Evolutionary conservation across 129 eudicot genomes (phyloP), one percentile per base, ranked within the genome.

Genomic region (Dittrichia graveolens): DNA sequence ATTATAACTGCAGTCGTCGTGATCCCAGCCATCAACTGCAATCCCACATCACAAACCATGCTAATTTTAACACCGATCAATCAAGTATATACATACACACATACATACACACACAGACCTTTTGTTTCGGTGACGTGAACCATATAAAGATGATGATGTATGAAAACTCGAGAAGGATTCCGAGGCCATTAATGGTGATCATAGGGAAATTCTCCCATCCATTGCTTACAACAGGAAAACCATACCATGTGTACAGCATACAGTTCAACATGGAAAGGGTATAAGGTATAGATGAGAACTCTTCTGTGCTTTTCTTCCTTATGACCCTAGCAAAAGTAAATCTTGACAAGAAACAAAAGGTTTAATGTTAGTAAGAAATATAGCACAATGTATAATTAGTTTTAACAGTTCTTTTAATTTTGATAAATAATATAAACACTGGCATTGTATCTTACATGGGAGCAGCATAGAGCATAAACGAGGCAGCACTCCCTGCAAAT

Each of bases 201-300:
- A 92, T 70, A 0, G 89, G 83, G 62, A 92, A 81, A 70, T 92
- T 87, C 75, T 92, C 95, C 98, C 95, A 92, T 54, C 50, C 12
- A 44, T 41, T 49, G 70, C 96, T 89, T 56, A 89, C 98, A 14
- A 92, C 80, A n/a, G 98, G 96, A 79, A 89, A 79, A 48, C 95
- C 98, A 24, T 92, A 92, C 96, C 98, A 92, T 62, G 96, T 83
- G 68, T 89, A 92, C 45, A 92, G 65, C 67, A 81, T 81, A 50
- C 95, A 86, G 45, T 87, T 89, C 52, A 78, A 38, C 64, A 89
- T 56, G 54, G 98, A 85, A 43, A 89, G 11, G 42, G 79, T 15
- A 68, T 92, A 92, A 2, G 98, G 98, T n/a, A 92, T 79, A 15
- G 65, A 85, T 10, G 98, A 92, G 75, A 84, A 92, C 35, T 84